A percentile compares a stretch with the other conserved stretches of the same genome.
These are phyloP conservation scores for Groenewaldozyma auringiensis DNA, from an alignment of 1,139 yeast species.

Conservation along the genomic window DNA sequence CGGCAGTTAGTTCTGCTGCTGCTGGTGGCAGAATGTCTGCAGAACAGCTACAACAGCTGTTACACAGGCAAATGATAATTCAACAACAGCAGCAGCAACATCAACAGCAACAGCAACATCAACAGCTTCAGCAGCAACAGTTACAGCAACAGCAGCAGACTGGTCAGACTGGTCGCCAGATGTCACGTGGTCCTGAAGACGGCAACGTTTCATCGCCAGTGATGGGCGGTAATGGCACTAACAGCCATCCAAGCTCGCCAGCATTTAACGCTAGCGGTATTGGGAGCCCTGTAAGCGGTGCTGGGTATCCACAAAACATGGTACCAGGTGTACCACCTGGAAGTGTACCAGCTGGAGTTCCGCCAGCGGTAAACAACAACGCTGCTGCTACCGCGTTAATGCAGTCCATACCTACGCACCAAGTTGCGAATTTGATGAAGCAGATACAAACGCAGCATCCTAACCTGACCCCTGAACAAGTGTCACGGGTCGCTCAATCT, in stretches of 20 bases:
- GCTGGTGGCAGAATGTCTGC: constrained; percentile 16
- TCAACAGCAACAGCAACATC: constrained; percentile 12
- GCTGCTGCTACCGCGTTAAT: constrained; percentile 10
- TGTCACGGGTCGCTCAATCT: constrained; percentile 63
- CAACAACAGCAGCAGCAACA: constrained; percentile 15
- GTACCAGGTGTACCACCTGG: not conserved
- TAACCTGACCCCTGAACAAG: constrained; percentile 59
- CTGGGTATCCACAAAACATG: not conserved
- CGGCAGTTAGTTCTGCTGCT: constrained; percentile 8
- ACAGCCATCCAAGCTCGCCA: not conserved
- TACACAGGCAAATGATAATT: constrained; percentile 10
- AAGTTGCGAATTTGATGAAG: constrained; percentile 60
- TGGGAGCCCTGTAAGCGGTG: not conserved
- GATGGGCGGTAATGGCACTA: constrained; percentile 6
- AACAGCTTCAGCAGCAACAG: constrained; percentile 1
- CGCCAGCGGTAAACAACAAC: constrained; percentile 8
- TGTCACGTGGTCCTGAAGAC: no score
- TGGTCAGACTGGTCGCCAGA: not conserved
- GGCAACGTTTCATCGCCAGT: constrained; percentile 11
- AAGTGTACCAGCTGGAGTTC: not conserved
- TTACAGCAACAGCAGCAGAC: not conserved
- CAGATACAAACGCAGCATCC: constrained; percentile 68
- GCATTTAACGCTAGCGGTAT: not conserved
- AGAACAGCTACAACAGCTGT: constrained; percentile 16
- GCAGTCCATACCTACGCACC: constrained; percentile 32